Conservation (phyloP, 2,329 filamentous ascomycete genomes). For the Fusarium sp. region DNA sequence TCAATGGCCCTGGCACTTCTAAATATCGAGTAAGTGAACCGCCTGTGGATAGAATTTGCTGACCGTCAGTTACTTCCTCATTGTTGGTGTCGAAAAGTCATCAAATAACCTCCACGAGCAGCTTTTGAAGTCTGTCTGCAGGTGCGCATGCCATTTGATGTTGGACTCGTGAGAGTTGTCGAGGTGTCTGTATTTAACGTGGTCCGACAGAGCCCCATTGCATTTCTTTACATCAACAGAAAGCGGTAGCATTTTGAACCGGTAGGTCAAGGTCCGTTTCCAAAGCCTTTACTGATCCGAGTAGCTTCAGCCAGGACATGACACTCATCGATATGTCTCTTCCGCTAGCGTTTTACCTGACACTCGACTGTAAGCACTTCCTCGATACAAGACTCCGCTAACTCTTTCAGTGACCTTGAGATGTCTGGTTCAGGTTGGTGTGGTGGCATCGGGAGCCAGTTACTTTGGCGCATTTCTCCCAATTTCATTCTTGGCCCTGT, state of each 20-base stretch:
- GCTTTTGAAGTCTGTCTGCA: constrained; percentile 33
- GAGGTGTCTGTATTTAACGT: neutral
- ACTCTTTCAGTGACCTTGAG: constrained; percentile 42
- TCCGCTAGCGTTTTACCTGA: constrained; percentile 44
- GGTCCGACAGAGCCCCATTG: constrained; percentile 47
- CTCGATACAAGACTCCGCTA: fast-evolving
- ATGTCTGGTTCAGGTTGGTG: constrained; percentile 31
- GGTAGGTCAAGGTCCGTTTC: constrained; percentile 34
- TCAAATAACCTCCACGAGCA: constrained; percentile 36
- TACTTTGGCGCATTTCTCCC: constrained; percentile 54
- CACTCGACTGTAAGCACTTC: constrained; percentile 43
- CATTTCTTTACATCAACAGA: constrained; percentile 54
- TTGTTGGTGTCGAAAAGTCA: constrained; percentile 36
- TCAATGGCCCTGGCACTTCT: constrained; percentile 21
- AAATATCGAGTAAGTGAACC: constrained; percentile 10
- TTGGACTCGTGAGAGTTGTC: neutral
- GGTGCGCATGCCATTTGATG: neutral
- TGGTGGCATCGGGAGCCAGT: constrained; percentile 38
- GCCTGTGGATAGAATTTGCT: neutral
- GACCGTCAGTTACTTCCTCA: constrained; percentile 36
- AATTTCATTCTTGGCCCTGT: constrained; percentile 51
- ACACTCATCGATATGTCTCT: constrained; percentile 53
- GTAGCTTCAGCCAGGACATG: constrained; percentile 55
- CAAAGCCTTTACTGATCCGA: constrained; percentile 25
- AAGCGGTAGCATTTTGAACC: constrained; percentile 52